phyloP scores from a whole-genome alignment of 1,284 basidiomycete species.

The Polyporus tsugae region DNA sequence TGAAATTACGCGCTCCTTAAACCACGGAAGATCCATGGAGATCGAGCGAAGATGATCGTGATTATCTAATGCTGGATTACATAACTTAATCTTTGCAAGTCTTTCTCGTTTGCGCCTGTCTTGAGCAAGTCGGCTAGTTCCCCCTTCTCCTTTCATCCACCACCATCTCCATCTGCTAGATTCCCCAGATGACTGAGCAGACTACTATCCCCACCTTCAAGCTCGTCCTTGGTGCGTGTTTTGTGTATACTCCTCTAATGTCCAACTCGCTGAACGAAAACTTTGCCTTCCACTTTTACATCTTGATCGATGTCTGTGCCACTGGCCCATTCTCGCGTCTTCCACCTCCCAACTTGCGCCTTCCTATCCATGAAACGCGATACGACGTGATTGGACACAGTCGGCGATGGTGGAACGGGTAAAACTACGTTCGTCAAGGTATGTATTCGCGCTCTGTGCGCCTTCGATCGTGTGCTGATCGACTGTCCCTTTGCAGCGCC shows the following conservation, averaged over 20 bases:
- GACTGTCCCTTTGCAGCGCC: slow-evolving; percentile 68
- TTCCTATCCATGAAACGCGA: slow-evolving; percentile 24
- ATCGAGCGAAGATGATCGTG: slow-evolving; percentile 31
- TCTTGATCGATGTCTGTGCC: slow-evolving; percentile 36
- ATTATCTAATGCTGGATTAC: slow-evolving; percentile 39
- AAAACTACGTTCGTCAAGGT: slow-evolving; percentile 99
- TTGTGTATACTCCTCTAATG: slow-evolving; percentile 21
- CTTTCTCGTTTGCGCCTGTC: slow-evolving; percentile 37
- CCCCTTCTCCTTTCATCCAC: slow-evolving; percentile 39
- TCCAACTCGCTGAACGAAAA: slow-evolving; percentile 31
- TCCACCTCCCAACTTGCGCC: slow-evolving; percentile 23
- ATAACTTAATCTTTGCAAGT: slow-evolving; percentile 35
- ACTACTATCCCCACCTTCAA: slow-evolving; percentile 92
- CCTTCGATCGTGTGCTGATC: slow-evolving; percentile 68
- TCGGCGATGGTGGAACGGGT: slow-evolving; percentile 98
- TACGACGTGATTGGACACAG: slow-evolving; percentile 51
- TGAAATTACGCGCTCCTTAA: too few species aligned
- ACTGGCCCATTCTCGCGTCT: slow-evolving; percentile 43
- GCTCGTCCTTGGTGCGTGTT: slow-evolving; percentile 89
- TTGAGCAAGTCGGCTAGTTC: slow-evolving; percentile 29
- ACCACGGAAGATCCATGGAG: slow-evolving; percentile 24
- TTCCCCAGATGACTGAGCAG: slow-evolving; percentile 53
- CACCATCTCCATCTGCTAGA: slow-evolving; percentile 38
- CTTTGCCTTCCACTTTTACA: slow-evolving; percentile 24
- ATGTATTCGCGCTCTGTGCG: slow-evolving; percentile 38